Evolutionary conservation across 495 filamentous ascomycete genomes (phyloP), one percentile per base, ranked within the genome.

Genomic region (Chaetomium tenue): DNA sequence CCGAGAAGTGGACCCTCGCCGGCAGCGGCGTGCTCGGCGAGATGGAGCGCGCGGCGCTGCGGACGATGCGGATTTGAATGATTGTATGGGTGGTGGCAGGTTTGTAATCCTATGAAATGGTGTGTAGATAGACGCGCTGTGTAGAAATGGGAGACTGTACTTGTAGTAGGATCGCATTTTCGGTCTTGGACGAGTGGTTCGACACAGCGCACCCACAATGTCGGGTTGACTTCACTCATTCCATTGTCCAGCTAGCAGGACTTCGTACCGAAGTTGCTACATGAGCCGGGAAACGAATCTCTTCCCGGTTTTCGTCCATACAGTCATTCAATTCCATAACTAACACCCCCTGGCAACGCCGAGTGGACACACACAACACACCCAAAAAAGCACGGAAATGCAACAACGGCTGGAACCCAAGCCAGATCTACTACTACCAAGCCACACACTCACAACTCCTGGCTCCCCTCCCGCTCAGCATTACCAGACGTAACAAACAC

Each of bases 11-110:
- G 90, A 88, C 85, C 59, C 66, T 97, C 69, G 86, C 88, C 63
- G 91, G 91, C 22, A 83, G 84, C 64, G 92, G 92, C n/a, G 80
- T 93, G 58, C 79, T 96, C 54, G 91, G 90, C 23, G 92, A 96
- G 83, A 84, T 93, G 78, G 87, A 91, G 78, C 83, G 86, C 62
- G 79, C 84, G 26, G 77, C 85, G 33, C 66, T 82, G 56, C 78
- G 85, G 72, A 84, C 81, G 52, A 77, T 78, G 78, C 65, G 74
- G 56, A 39, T 68, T 50, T 68, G 50, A 54, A 46, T 30, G 28
- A 2, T 2, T 30, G 3, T 2, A 6, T 30, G 28, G 28, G 28
- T 30, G 28, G 28, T 30, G 55, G 22, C 33, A 15, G 22, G 46
- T 11, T 13, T 64, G 55, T 59, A 64, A 58, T 59, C 16, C 25